Conservation (phyloP, 1,284 basidiomycete species). For the Vanrija sp. region DNA sequence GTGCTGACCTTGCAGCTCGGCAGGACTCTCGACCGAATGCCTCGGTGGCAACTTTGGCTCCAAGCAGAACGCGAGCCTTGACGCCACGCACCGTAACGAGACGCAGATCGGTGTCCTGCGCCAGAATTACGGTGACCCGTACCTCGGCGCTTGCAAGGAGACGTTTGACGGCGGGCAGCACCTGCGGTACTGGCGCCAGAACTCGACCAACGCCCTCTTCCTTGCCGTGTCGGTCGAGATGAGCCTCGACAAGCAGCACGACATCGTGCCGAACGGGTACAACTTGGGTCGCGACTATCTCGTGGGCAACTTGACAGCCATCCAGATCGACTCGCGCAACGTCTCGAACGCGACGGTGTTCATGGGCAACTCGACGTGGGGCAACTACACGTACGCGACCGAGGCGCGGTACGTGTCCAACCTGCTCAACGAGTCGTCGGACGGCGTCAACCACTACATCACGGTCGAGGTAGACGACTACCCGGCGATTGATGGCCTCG, state of each 20-base stretch:
- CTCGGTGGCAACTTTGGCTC: slow-evolving; percentile 72
- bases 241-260: slow-evolving; percentile 59
- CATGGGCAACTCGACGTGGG: slow-evolving; percentile 1
- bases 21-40: slow-evolving; percentile 60
- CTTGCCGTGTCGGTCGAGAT: slow-evolving; percentile 74
- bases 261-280: slow-evolving; percentile 61
- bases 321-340: slow-evolving; percentile 55
- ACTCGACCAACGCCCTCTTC: slow-evolving; percentile 70
- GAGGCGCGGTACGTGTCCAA: slow-evolving; percentile 65
- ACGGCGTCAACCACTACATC: slow-evolving; percentile 71
- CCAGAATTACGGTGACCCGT: slow-evolving; percentile 71
- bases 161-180: slow-evolving; percentile 85
- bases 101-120: slow-evolving; percentile 75
- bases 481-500: slow-evolving; percentile 75
- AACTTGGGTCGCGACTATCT: slow-evolving; percentile 69
- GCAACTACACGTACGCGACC: slow-evolving; percentile 66
- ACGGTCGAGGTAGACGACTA: slow-evolving; percentile 59
- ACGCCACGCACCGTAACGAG: slow-evolving; percentile 67
- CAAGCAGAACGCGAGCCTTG: slow-evolving; percentile 71
- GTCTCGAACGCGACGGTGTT: slow-evolving; percentile 57
- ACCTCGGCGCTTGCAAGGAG: slow-evolving; percentile 75
- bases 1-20: slow-evolving; percentile 24
- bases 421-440: slow-evolving; percentile 63
- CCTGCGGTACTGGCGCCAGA: slow-evolving; percentile 83
- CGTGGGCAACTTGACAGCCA: slow-evolving; percentile 63